Conservation (phyloP, 2,329 filamentous ascomycete species). For the Fusarium lateritium region DNA sequence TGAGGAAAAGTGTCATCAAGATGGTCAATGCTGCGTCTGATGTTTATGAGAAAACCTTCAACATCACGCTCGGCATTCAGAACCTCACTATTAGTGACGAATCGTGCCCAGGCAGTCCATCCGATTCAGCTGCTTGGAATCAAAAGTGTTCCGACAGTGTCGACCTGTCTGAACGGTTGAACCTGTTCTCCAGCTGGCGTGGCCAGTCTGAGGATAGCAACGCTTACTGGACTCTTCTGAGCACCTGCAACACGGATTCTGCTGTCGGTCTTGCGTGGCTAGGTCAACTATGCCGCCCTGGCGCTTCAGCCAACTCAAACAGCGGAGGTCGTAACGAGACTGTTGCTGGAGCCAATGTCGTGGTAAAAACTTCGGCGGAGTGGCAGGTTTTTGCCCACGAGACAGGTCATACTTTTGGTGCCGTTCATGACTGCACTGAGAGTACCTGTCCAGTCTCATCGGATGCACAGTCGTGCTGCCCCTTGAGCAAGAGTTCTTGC, state of each 20-base stretch:
- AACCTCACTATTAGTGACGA: conserved; percentile 85
- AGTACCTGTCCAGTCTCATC: conserved; percentile 76
- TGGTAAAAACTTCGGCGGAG: conserved; percentile 84
- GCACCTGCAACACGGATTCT: conserved; percentile 82
- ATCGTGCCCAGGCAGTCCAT: conserved; percentile 79
- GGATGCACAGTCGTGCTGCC: conserved; percentile 78
- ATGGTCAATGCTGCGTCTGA: conserved; percentile 90
- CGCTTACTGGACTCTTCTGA: conserved; percentile 93
- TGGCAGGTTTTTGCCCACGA: conserved; percentile 99
- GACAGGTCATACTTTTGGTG: conserved; percentile 93
- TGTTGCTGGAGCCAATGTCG: conserved; percentile 89
- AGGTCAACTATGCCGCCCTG: conserved; percentile 82
- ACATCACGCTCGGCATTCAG: conserved; percentile 91
- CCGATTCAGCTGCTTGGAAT: conserved; percentile 85
- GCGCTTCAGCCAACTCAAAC: conserved; percentile 67
- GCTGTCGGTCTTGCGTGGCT: conserved; percentile 96
- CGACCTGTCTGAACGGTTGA: conserved; percentile 83
- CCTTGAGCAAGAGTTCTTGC: conserved; percentile 76
- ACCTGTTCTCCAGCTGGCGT: conserved; percentile 91
- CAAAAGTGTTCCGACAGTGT: conserved; percentile 75
- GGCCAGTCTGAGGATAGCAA: conserved; percentile 83
- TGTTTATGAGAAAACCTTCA: conserved; percentile 92
- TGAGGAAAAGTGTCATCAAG: conserved; percentile 81
- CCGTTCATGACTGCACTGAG: conserved; percentile 90
- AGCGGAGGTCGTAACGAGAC: conserved; percentile 73